phyloP scores from a whole-genome alignment of 306 rosid species.

The Quillaja saponaria region DNA sequence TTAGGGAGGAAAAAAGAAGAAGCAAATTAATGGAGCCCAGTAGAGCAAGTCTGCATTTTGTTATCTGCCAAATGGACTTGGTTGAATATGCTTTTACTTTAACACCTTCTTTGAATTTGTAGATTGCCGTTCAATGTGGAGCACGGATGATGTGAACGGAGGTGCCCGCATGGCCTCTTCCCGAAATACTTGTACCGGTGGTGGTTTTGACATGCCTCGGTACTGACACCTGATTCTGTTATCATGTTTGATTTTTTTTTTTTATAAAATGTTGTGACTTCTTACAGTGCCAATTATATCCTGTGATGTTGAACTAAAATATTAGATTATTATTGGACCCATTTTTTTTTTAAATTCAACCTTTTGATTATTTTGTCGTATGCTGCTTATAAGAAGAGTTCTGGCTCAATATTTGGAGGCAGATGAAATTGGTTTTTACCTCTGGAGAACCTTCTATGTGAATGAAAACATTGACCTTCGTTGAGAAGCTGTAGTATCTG shows the following conservation, averaged over 20 bases:
- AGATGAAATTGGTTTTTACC: neutral
- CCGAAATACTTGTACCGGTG: slow-evolving; percentile 50
- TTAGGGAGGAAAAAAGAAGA: neutral
- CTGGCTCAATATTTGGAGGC: neutral
- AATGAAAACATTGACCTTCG: slow-evolving; percentile 18
- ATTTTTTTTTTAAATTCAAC: no score
- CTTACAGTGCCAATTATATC: neutral
- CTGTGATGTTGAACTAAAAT: neutral
- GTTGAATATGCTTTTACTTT: neutral
- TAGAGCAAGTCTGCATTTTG: slow-evolving; percentile 8
- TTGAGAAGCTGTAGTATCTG: slow-evolving; percentile 12
- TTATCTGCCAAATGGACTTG: slow-evolving; percentile 5
- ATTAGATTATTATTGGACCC: no score
- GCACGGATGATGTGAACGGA: slow-evolving; percentile 56
- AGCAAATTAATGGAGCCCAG: neutral
- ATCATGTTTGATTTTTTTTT: neutral
- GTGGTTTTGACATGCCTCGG: slow-evolving; percentile 57
- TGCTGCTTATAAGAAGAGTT: no score
- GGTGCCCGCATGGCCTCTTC: slow-evolving; percentile 49
- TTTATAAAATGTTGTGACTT: neutral
- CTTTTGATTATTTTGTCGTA: no score
- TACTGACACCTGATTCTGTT: slow-evolving; percentile 25
- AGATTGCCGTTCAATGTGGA: slow-evolving; percentile 83
- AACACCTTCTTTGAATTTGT: neutral
- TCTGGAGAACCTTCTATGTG: neutral